Percentiles rank a stretch among this genome's conserved stretches.
phyloP scores from a whole-genome alignment of 2,329 filamentous ascomycete species.

The Penicillium sp. region DNA sequence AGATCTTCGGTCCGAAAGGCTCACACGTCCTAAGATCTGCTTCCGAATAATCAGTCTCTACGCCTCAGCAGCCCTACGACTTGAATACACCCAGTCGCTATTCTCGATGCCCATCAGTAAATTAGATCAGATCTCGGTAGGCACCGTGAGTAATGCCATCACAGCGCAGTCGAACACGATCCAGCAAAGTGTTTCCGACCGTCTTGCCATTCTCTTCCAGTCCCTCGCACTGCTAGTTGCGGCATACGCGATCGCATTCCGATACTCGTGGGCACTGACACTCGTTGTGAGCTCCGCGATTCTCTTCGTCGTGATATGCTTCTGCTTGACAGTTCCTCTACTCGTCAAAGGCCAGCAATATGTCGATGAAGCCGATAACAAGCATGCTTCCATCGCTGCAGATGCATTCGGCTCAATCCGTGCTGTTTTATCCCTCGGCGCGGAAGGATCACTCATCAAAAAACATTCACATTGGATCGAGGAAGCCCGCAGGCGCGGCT shows the following conservation, averaged over 20 bases:
- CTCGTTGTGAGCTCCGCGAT: conserved; percentile 52
- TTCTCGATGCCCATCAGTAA: conserved; percentile 53
- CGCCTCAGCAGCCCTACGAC: conserved; percentile 53
- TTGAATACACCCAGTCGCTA: conserved; percentile 52
- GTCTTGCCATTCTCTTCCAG: conserved; percentile 48
- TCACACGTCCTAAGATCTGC: conserved; percentile 18
- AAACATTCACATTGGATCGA: conserved; percentile 42
- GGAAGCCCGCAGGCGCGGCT: conserved; percentile 36
- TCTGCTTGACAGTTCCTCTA: conserved; percentile 34
- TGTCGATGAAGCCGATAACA: conserved; percentile 41
- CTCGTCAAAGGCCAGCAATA: conserved; percentile 35
- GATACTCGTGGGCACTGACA: conserved; percentile 55
- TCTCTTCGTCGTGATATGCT: conserved; percentile 42
- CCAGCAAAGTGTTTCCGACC: conserved; percentile 58
- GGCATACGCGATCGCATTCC: conserved; percentile 54
- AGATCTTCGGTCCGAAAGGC: background rate
- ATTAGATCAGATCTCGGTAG: conserved; percentile 53
- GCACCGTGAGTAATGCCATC: conserved; percentile 54
- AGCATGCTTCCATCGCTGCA: conserved; percentile 41
- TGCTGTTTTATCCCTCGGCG: conserved; percentile 48
- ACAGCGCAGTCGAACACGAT: conserved; percentile 56
- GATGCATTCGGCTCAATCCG: conserved; percentile 47
- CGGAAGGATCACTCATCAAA: conserved; percentile 36
- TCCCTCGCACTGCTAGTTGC: conserved; percentile 44
- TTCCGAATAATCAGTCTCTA: conserved; percentile 54